Percentiles rank a stretch among this genome's conserved stretches.
Conservation (phyloP, 352 stramenopile genomes). For the Phytopythium sindhum region DNA sequence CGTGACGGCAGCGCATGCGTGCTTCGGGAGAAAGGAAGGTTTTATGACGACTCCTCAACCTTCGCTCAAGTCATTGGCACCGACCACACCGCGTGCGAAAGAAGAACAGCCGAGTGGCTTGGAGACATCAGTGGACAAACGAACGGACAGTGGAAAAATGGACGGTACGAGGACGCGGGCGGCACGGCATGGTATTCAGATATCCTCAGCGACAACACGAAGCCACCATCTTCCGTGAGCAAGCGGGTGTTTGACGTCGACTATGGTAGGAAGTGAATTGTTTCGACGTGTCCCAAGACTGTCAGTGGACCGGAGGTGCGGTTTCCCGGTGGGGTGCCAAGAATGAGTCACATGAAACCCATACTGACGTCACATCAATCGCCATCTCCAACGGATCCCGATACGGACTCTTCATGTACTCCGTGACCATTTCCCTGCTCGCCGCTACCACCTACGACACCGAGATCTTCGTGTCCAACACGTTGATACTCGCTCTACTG, state of each 20-base stretch:
- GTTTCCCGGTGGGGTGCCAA: not conserved
- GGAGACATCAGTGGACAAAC: not conserved
- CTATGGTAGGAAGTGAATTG: not conserved
- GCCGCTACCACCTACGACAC: not conserved
- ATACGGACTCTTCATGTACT: constrained; percentile 10
- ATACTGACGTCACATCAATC: not conserved
- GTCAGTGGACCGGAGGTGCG: too few species aligned
- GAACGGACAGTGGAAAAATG: not conserved
- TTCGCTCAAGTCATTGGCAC: not conserved
- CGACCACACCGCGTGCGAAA: not conserved
- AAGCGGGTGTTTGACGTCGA: not conserved
- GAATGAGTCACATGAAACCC: not conserved
- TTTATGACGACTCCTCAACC: not conserved
- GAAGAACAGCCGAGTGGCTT: not conserved
- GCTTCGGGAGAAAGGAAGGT: not conserved
- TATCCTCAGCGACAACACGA: not conserved
- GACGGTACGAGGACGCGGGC: not conserved
- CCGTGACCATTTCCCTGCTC: not conserved
- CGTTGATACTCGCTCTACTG: not conserved
- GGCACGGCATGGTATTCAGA: not conserved
- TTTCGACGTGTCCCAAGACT: too few species aligned
- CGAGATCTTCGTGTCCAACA: constrained; percentile 8
- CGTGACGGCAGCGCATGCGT: constrained; percentile 7
- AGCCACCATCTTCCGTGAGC: not conserved
- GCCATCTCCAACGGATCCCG: constrained; percentile 5